A percentile compares a stretch with the other conserved stretches of the same genome.
Evolutionary conservation across 768 basidiomycete genomes (phyloP).

Genomic region (Sporobolomyces pararoseus): DNA sequence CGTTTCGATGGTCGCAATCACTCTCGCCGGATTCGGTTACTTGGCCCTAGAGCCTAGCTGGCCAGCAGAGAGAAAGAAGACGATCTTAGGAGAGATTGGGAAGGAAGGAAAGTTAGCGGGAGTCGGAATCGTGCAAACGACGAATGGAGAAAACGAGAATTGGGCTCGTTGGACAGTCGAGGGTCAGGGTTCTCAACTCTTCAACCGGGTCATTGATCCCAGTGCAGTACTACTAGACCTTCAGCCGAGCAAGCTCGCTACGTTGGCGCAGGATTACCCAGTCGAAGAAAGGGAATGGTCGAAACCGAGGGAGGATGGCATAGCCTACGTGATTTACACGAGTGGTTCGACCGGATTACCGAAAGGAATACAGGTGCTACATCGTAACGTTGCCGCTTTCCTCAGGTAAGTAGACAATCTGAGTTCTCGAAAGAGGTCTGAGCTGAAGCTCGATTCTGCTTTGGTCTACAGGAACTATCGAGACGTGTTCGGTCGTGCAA

Average conservation of each 20-base stretch:
- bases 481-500: constrained; percentile 36
- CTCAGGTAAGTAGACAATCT: constrained; percentile 10
- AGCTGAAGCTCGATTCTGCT: background rate
- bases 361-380: constrained; percentile 37
- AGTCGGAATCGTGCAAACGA: constrained; percentile 15
- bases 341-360: constrained; percentile 38
- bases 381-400: constrained; percentile 36
- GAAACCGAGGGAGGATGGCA: background rate
- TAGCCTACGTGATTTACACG: constrained; percentile 40
- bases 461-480: constrained; percentile 34
- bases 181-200: no score
- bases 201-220: background rate
- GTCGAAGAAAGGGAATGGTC: background rate
- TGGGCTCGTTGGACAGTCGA: constrained; percentile 11
- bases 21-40: constrained; percentile 35
- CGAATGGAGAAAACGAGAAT: constrained; percentile 6
- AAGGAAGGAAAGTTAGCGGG: constrained; percentile 19
- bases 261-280: background rate
- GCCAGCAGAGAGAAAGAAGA: constrained; percentile 30
- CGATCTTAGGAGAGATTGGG: constrained; percentile 21
- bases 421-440: no score
- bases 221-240: background rate
- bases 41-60: constrained; percentile 39
- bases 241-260: background rate
- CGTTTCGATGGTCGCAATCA: constrained; percentile 30